phyloP scores from a whole-genome alignment of 371 early-diverging fungal genomes.

The Syncephalastrum monosporum region DNA sequence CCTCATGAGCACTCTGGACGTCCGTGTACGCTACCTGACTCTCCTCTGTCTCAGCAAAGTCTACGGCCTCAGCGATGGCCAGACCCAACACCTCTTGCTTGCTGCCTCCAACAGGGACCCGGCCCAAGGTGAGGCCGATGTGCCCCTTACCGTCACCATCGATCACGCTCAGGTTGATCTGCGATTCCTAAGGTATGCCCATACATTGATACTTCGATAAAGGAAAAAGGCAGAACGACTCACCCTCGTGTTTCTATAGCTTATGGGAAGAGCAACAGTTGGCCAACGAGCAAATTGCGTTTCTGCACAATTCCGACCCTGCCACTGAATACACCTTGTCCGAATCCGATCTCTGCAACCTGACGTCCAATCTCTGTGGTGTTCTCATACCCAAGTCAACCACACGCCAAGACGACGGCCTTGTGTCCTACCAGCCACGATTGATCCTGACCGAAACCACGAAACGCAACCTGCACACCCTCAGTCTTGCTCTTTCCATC shows the following conservation, averaged over 20 bases:
- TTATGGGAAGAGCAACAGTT: constrained; percentile 45
- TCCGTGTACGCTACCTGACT: constrained; percentile 48
- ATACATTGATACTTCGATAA: neutral
- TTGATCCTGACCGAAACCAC: constrained; percentile 79
- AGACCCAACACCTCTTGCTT: constrained; percentile 26
- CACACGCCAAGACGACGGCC: constrained; percentile 6
- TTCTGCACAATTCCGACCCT: constrained; percentile 41
- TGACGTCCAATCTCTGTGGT: constrained; percentile 67
- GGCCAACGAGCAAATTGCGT: constrained; percentile 34
- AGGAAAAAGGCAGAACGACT: too few relatives aligned
- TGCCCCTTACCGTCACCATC: constrained; percentile 29
- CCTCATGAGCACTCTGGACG: constrained; percentile 47
- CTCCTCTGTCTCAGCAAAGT: constrained; percentile 56
- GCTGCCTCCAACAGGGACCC: constrained; percentile 16
- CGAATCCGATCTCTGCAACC: constrained; percentile 49
- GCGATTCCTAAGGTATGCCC: constrained; percentile 45
- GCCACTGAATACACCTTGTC: constrained; percentile 24
- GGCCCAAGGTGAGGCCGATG: constrained; percentile 14
- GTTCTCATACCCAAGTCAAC: constrained; percentile 50
- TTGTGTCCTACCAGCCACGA: constrained; percentile 27
- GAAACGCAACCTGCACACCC: constrained; percentile 65
- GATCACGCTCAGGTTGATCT: constrained; percentile 40
- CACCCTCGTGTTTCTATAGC: constrained; percentile 13
- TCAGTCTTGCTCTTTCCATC: constrained; percentile 83
- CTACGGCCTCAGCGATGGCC: constrained; percentile 52